Base-by-base conservation (phyloP, 2,329 filamentous ascomycete species). In the Aspergillus terreus region DNA sequence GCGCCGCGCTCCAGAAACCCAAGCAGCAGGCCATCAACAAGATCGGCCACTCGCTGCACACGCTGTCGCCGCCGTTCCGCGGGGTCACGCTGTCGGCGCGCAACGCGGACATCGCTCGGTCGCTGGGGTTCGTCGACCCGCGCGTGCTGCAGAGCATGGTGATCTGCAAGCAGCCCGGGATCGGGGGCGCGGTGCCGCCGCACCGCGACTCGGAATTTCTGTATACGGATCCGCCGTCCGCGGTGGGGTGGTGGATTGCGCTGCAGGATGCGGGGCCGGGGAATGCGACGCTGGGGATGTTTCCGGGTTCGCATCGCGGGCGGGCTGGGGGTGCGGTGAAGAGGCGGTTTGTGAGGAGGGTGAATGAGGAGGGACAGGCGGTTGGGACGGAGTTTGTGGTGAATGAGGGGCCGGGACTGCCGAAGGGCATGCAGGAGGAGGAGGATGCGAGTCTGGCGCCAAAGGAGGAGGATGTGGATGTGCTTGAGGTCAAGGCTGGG, bases 101-200 rank as follows among this genome's bases (percentile, higher is more conserved):
- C 52, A 86, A 83, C 69, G 78, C 71, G 0, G 82, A 78, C 4
- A 84, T 96, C 12, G 90, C 91, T 1, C 75, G 76, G 42, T 80
- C 80, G 7, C 78, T 96, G 10, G 87, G 87, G 2, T 96, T 91
- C 75, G 63, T 60, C 4, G 89, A 95, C 69, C 89, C 92, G 2
- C 78, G 87, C 17, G 79, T 86, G 4, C 78, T 99, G 47, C 94
- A 99, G 77, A 94, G 88, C 69, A 99, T 99, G 94, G 81, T 97
- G 25, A 97, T 99, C 62, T 96, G 91, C 82, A 99, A 99, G 72
- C 92, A 96, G 74, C 92, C 94, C 19, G 90, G 95, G 73, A 96
- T 97, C 48, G 94, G 94, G 25, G 92, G 89, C 19, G 88, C 88
- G 2, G 94, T 97, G 41, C 90, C 88, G 1, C 84, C 90, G 19